Evolutionary conservation across 352 stramenopile species (phyloP).

Genomic region (Pythium phragmiticola): DNA sequence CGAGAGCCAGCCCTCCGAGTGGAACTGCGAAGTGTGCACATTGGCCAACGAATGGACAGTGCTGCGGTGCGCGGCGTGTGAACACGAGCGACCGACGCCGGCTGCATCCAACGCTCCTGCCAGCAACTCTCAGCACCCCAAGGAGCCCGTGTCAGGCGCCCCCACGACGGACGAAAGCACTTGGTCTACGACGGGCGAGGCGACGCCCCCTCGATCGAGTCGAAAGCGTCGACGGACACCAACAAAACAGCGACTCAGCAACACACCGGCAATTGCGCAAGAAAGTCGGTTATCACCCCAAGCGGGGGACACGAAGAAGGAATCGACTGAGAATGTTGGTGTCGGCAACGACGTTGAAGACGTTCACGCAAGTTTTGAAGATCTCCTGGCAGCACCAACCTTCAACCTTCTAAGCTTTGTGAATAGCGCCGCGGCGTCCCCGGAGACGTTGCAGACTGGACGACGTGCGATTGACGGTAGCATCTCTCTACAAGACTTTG

Average conservation of each 20-base stretch:
- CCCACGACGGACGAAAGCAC: not conserved
- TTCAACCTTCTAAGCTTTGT: slow-evolving; percentile 24
- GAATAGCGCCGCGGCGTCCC: not conserved
- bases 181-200: not conserved
- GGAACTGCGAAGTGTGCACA: slow-evolving; percentile 15
- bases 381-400: slow-evolving; percentile 18
- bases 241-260: not conserved
- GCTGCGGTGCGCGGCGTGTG: slow-evolving; percentile 12
- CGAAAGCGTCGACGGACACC: not conserved
- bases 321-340: not conserved
- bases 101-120: not conserved
- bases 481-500: too few relatives aligned
- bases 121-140: not conserved
- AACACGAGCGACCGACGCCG: slow-evolving; percentile 14
- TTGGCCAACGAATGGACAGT: slow-evolving; percentile 22
- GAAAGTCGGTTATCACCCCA: not conserved
- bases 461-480: not conserved
- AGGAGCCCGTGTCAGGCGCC: not conserved
- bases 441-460: not conserved
- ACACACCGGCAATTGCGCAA: not conserved
- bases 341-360: not conserved
- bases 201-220: not conserved
- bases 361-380: not conserved
- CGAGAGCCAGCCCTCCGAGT: slow-evolving; percentile 11
- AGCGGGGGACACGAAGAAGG: not conserved